These are phyloP conservation scores for Astrothelium subdiscretum DNA, from an alignment of 495 filamentous ascomycete genomes.

Conservation along the genomic window DNA sequence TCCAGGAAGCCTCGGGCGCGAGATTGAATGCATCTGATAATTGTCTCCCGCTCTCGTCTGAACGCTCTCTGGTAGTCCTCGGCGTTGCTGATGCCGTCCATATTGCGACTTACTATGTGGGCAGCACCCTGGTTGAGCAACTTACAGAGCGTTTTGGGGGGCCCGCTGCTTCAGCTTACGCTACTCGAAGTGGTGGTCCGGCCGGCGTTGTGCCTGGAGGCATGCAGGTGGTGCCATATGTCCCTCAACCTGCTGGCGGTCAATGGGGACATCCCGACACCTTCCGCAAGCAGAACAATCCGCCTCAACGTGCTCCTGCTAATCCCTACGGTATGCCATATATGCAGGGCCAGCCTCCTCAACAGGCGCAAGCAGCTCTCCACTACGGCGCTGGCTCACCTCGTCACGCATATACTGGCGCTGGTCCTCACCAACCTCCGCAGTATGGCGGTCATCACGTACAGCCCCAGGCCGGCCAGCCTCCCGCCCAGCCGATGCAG, in stretches of 20 bases:
- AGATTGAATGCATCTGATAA: constrained; percentile 93
- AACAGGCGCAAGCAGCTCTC: constrained; percentile 54
- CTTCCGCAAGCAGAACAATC: constrained; percentile 56
- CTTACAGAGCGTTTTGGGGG: constrained; percentile 92
- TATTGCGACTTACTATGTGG: constrained; percentile 97
- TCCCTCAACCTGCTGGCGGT: constrained; percentile 81
- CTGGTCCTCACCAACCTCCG: constrained; percentile 67
- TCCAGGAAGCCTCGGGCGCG: constrained; percentile 93
- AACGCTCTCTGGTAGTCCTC: constrained; percentile 76
- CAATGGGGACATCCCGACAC: constrained; percentile 86
- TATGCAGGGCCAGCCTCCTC: constrained; percentile 52
- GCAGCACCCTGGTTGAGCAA: constrained; percentile 89
- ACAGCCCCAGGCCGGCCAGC: constrained; percentile 36
- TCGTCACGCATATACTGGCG: constrained; percentile 52
- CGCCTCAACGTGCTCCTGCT: constrained; percentile 47
- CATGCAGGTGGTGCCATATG: constrained; percentile 95
- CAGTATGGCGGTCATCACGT: constrained; percentile 47
- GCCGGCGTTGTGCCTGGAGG: constrained; percentile 88
- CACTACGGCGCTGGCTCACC: constrained; percentile 64
- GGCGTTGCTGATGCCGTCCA: constrained; percentile 63
- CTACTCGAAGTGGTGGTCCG: constrained; percentile 85
- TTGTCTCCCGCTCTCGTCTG: constrained; percentile 83
- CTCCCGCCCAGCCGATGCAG: constrained; percentile 56
- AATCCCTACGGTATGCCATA: constrained; percentile 42
- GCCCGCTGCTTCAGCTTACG: constrained; percentile 91